Evolutionary conservation across 2,329 filamentous ascomycete genomes (phyloP), one percentile per base, ranked within the genome.

Genomic region (Fusarium annulatum): DNA sequence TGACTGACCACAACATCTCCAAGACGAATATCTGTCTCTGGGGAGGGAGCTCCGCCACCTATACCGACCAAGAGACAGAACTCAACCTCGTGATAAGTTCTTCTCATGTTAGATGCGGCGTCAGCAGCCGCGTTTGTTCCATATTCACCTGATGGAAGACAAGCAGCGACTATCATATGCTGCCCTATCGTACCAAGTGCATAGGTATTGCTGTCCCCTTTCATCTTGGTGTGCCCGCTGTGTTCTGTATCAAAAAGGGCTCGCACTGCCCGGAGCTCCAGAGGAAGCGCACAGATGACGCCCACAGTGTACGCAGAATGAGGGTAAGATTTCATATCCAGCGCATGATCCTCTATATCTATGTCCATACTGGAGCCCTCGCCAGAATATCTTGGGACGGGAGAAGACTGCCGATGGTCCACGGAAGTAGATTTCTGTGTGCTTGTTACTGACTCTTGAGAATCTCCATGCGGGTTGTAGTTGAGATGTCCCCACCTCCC

Each of bases 381-480:
- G 21, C 8, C 38, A 21, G 11, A 21, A 8, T 39, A 39, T 7
- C 11, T 3, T 19, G 38, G 19, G 11, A 14, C 3, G 38, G 19
- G 38, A 21, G 38, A 39, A 2, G 38, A 39, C 38, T 21, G 38
- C 1, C 19, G 19, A 12, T 6, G 38, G 38, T 21, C 10, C 38
- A 39, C 7, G 2, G 38, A 39, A 39, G 38, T 39, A 21, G 38
- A 21, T 4, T 11, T 14, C 19, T 7, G 19, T 12, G 11, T 39
- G 11, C 7, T 16, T 23, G 0, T 10, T 0, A 42, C 5, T 3
- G 9, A 23, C 1, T n/a, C 5, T 16, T n/a, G 21, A 4, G 14
- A 23, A 23, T 42, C 6, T 0, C 0, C 41, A 2, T n/a, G 21
- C 14, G 0, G 0, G 0, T 42, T n/a, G 1, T n/a, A 2, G n/a